These are phyloP conservation scores for Cicer bijugum DNA, from an alignment of 306 rosid genomes.

Conservation along the genomic window DNA sequence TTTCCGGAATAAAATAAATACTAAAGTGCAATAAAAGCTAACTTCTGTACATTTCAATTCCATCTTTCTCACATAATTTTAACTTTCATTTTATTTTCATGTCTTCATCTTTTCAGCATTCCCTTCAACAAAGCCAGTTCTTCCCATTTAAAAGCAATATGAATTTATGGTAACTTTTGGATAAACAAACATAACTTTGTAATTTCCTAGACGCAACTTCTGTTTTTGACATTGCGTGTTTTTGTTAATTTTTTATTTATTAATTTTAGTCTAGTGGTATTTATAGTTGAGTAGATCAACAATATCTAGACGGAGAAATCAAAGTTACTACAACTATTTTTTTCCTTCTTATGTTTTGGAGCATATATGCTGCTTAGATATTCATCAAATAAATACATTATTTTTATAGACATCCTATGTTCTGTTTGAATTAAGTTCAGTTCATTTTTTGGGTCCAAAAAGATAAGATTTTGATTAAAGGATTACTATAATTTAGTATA, in stretches of 20 bases:
- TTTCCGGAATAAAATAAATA: no score
- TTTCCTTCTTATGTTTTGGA: neutral
- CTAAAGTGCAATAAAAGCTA: no score
- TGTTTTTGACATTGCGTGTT: conserved; percentile 20
- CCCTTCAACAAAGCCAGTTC: conserved; percentile 38
- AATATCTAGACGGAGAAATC: conserved; percentile 63
- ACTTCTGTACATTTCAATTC: neutral
- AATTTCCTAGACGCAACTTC: conserved; percentile 44
- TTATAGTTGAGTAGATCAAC: conserved; percentile 65
- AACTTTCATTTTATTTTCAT: neutral
- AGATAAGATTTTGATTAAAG: conserved; percentile 37
- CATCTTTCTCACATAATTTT: conserved; percentile 19
- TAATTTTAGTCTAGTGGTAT: conserved; percentile 8
- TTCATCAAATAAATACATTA: no score
- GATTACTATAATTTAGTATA: neutral
- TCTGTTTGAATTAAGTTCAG: conserved; percentile 33
- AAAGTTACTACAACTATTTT: conserved; percentile 23
- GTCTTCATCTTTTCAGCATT: conserved; percentile 14
- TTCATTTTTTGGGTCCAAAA: conserved; percentile 32
- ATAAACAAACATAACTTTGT: conserved; percentile 39
- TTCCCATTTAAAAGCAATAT: conserved; percentile 4
- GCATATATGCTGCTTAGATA: no score
- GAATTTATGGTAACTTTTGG: neutral
- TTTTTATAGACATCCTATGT: neutral
- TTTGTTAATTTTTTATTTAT: conserved; percentile 16